A percentile compares a stretch with the other conserved stretches of the same genome.
Conservation (phyloP, 2,329 filamentous ascomycete genomes). For the Trichoderma oligosporum region DNA sequence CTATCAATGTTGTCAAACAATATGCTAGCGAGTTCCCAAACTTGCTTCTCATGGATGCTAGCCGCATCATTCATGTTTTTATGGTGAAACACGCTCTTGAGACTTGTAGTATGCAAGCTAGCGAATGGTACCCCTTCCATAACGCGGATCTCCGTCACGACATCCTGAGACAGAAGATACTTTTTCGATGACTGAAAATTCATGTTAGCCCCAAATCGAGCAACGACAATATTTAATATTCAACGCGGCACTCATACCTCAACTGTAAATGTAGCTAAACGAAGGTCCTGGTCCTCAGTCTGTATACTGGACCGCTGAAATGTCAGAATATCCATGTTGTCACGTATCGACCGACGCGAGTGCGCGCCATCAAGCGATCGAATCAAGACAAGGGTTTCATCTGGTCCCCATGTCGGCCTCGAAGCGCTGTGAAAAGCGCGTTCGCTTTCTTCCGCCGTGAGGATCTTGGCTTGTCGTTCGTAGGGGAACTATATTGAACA, state of each 20-base stretch:
- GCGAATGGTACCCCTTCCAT: constrained; percentile 59
- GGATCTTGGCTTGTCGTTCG: constrained; percentile 70
- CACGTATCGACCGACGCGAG: constrained; percentile 28
- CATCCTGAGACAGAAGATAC: constrained; percentile 53
- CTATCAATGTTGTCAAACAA: constrained; percentile 69
- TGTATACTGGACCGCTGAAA: constrained; percentile 48
- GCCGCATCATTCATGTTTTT: constrained; percentile 42
- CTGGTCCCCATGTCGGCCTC: constrained; percentile 75
- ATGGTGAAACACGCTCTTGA: constrained; percentile 41
- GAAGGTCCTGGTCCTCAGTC: constrained; percentile 60
- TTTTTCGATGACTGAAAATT: constrained; percentile 49
- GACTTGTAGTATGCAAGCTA: constrained; percentile 37
- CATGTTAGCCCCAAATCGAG: constrained; percentile 19
- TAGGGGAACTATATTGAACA: constrained; percentile 72
- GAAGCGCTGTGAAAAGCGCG: constrained; percentile 67
- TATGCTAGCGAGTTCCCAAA: constrained; percentile 84
- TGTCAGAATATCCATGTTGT: constrained; percentile 31
- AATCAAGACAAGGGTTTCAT: constrained; percentile 66
- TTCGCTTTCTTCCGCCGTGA: constrained; percentile 61
- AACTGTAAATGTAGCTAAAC: constrained; percentile 60
- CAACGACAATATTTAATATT: background rate
- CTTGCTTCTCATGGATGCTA: constrained; percentile 62
- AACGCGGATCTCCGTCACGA: constrained; percentile 50
- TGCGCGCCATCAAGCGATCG: constrained; percentile 40
- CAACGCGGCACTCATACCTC: constrained; percentile 38